phyloP scores from a whole-genome alignment of 306 rosid species.

The Malus fusca region DNA sequence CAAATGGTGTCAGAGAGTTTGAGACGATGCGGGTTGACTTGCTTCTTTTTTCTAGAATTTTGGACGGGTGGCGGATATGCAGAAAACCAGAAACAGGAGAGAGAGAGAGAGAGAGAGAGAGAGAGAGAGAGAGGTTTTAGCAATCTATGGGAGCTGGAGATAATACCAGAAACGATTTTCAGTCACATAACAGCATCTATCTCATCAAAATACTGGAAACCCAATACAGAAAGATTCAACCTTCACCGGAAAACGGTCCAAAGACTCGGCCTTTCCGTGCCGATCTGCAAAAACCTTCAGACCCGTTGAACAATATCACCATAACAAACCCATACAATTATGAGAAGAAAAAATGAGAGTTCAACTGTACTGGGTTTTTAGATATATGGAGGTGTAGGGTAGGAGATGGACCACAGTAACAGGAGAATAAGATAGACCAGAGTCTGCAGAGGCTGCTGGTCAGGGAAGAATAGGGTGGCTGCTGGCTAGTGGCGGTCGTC shows the following conservation, averaged over 20 bases:
- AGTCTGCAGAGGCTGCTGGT: slow-evolving; percentile 13
- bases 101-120: neutral
- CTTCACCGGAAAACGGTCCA: neutral
- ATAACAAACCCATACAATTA: neutral
- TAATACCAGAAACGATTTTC: neutral
- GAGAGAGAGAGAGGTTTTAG: neutral
- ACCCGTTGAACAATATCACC: neutral
- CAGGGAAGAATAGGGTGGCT: neutral
- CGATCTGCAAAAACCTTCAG: neutral
- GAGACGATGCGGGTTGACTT: neutral
- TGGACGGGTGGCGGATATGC: slow-evolving; percentile 9
- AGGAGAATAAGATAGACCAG: neutral
- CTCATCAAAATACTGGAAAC: neutral
- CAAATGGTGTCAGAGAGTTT: neutral
- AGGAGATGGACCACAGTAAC: slow-evolving; percentile 10
- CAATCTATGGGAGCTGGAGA: slow-evolving; percentile 9
- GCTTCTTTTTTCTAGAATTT: neutral
- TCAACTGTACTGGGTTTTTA: neutral
- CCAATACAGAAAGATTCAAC: neutral
- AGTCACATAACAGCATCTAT: neutral
- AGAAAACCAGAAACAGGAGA: neutral
- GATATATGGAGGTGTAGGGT: neutral
- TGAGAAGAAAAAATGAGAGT: neutral
- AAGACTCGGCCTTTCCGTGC: neutral
- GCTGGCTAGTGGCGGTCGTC: slow-evolving; percentile 28